Conservation (phyloP, 139 green algal genomes). For the Asterochloris sp. region DNA sequence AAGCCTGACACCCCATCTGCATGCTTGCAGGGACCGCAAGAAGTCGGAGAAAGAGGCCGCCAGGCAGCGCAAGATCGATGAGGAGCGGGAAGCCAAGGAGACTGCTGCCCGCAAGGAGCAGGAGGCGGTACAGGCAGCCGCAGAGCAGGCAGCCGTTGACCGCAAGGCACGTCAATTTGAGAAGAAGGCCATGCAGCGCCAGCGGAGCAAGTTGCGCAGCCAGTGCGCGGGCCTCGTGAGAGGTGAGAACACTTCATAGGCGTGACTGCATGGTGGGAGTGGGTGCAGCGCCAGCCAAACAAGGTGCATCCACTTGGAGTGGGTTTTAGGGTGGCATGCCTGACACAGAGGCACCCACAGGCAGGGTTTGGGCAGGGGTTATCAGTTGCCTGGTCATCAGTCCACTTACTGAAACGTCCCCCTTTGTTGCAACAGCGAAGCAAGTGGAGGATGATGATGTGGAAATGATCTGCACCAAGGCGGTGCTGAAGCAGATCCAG, state of each 20-base stretch:
- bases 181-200: conserved; percentile 82
- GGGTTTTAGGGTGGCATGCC: no score
- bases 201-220: conserved; percentile 66
- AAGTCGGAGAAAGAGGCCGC: conserved; percentile 75
- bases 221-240: conserved; percentile 18
- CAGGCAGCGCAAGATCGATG: conserved; percentile 36
- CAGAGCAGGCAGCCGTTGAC: conserved; percentile 36
- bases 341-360: no score
- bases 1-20: no score
- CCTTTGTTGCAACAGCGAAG: not conserved
- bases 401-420: no score
- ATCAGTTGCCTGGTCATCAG: no score
- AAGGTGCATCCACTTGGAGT: no score
- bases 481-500: conserved; percentile 38
- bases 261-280: no score
- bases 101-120: conserved; percentile 39
- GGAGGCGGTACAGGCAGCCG: conserved; percentile 38
- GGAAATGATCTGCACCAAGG: conserved; percentile 58
- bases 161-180: conserved; percentile 73
- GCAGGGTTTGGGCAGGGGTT: no score
- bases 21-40: conserved; percentile 24
- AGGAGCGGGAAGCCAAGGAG: conserved; percentile 40
- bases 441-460: conserved; percentile 31
- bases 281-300: no score
- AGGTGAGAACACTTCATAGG: not conserved